Base-by-base conservation (phyloP, 371 early-diverging fungal genomes). In the Homolaphlyctis polyrhiza region DNA sequence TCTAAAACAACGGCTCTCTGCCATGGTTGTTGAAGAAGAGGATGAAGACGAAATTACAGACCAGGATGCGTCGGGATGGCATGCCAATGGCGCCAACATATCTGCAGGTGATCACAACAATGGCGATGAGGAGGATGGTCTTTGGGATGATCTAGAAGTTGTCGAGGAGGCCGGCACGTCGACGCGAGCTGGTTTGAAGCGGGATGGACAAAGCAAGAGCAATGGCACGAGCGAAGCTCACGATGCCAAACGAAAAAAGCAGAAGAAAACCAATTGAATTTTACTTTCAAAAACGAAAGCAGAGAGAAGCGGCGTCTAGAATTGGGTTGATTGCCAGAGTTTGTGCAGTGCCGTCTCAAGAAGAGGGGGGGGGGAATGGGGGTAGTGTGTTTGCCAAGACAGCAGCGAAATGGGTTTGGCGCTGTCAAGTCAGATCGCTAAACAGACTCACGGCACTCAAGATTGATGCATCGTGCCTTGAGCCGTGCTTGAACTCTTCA, bases 1-100 rank as follows among this genome's bases (percentile, higher is more conserved):
- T 63, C 69, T 93, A 55, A 94, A 93, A 75, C 92, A 92, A 69
- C 76, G 90, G 8, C 75, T 92, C 60, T 86, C 87, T 1, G 72
- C 81, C 28, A 66, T 94, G 0, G 63, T 89, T 32, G 86, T 88
- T 3, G 71, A 71, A 60, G 92, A 91, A 61, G 80, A 85, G 60
- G 74, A 76, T 28, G 58, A 34, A 57, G 25, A n/a, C 25, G 54
- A 54, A 14, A 54, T 29, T 25, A 54, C 16, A 11, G 36, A 34
- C 27, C 14, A 27, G 57, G 36, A 27, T 50, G 50, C 21, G 28
- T 11, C 13, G 11, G 50, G 5, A 21, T 14, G 21, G 13, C 5
- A 8, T 39, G 39, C 39, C 18, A 18, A 8, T 39, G 39, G 39
- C 39, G 39, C 39, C 32, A 51, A 21, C 32, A 27, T 14, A 21